Evolutionary conservation across 2,329 filamentous ascomycete species (phyloP).

Genomic region (Penicillium sp.): DNA sequence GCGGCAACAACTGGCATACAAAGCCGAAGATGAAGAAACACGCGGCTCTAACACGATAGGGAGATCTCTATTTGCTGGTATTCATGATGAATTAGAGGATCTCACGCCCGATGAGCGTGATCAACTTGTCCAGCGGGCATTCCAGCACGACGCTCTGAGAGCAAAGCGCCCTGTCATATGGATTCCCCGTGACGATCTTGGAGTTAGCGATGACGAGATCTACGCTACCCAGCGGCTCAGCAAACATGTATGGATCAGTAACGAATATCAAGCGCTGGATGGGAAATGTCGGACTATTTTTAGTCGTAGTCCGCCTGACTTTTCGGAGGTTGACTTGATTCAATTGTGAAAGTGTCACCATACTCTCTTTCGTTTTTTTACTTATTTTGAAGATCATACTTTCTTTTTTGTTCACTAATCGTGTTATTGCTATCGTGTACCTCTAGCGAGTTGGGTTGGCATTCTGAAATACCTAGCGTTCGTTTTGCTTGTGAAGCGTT

Average conservation of each 20-base stretch:
- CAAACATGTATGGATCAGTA: constrained; percentile 84
- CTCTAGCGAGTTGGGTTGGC: not conserved
- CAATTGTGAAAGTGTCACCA: constrained; percentile 52
- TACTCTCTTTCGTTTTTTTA: not conserved
- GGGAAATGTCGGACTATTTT: constrained; percentile 79
- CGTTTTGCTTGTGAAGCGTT: not conserved
- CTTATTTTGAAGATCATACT: not conserved
- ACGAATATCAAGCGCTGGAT: constrained; percentile 84
- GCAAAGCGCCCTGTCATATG: constrained; percentile 83
- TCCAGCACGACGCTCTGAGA: constrained; percentile 83
- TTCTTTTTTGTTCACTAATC: not conserved
- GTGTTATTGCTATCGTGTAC: not conserved
- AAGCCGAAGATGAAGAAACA: constrained; percentile 65
- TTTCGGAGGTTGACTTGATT: constrained; percentile 83
- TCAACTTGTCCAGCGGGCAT: constrained; percentile 77
- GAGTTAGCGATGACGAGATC: constrained; percentile 89
- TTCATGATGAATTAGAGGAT: constrained; percentile 92
- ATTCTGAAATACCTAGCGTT: not conserved
- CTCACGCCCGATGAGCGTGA: constrained; percentile 87
- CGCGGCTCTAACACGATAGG: constrained; percentile 63
- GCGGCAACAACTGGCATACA: constrained; percentile 40
- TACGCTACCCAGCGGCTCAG: constrained; percentile 70
- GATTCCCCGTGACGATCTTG: constrained; percentile 87
- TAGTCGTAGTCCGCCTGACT: constrained; percentile 80
- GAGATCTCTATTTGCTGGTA: constrained; percentile 78